phyloP scores from a whole-genome alignment of 495 filamentous ascomycete species.

The Aspergillus hancockii region DNA sequence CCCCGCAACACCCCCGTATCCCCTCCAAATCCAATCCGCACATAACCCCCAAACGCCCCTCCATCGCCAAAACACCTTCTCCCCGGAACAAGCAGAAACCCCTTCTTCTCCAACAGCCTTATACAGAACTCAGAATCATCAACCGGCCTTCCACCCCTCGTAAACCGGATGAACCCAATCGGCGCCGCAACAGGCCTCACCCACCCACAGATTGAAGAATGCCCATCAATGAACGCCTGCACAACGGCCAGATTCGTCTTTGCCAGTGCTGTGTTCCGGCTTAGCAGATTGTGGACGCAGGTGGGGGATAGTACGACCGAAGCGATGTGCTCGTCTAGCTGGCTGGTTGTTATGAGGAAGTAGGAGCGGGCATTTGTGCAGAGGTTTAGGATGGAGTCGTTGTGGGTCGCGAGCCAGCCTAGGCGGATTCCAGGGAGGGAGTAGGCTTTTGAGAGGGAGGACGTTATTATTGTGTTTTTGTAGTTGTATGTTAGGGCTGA shows the following conservation, averaged over 20 bases:
- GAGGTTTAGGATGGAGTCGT: conserved; percentile 60
- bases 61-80: conserved; percentile 72
- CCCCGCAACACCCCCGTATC: conserved; percentile 70
- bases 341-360: conserved; percentile 81
- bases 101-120: conserved; percentile 64
- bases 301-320: conserved; percentile 65
- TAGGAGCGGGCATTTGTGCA: conserved; percentile 71
- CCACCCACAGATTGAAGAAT: conserved; percentile 67
- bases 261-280: conserved; percentile 70
- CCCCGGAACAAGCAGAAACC: conserved; percentile 80
- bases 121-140: conserved; percentile 74
- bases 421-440: conserved; percentile 79
- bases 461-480: conserved; percentile 67
- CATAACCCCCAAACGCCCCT: conserved; percentile 72
- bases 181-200: conserved; percentile 81
- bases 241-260: conserved; percentile 69
- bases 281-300: conserved; percentile 65
- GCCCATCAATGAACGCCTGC: conserved; percentile 64
- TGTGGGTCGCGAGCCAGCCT: conserved; percentile 79
- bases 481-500: conserved; percentile 72
- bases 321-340: conserved; percentile 80
- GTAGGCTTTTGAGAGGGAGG: conserved; percentile 85
- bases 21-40: conserved; percentile 76
- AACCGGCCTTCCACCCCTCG: conserved; percentile 60
- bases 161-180: conserved; percentile 76